Percentiles rank a stretch among this genome's conserved stretches.
These are phyloP conservation scores for Sindora glabra DNA, from an alignment of 306 rosid genomes.

Conservation along the genomic window DNA sequence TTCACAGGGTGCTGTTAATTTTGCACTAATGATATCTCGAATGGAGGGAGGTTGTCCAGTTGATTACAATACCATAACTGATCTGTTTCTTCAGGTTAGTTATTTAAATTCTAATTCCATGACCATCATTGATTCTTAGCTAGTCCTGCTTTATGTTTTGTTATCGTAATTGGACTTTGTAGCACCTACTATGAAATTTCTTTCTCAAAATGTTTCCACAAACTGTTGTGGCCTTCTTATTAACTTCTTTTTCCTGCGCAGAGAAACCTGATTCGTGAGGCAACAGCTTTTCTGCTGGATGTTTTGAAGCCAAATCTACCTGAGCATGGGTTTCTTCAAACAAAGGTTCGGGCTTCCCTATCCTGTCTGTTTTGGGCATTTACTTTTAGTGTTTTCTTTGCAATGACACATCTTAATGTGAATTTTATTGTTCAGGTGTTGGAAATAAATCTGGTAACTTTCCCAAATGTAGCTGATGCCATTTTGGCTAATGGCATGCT, in stretches of 20 bases:
- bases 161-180: neutral
- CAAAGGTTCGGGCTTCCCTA: slow-evolving; percentile 60
- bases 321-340: slow-evolving; percentile 85
- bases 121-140: too few species aligned
- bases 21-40: slow-evolving; percentile 98
- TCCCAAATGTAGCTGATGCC: slow-evolving; percentile 98
- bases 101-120: too few species aligned
- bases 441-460: slow-evolving; percentile 94
- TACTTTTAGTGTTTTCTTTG: too few species aligned
- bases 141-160: too few species aligned
- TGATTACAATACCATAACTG: slow-evolving; percentile 97
- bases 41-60: slow-evolving; percentile 99
- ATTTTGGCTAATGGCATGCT: slow-evolving; percentile 99
- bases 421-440: slow-evolving; percentile 54
- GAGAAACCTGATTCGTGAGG: slow-evolving; percentile 99
- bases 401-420: slow-evolving; percentile 15
- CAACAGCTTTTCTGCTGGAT: slow-evolving; percentile 90
- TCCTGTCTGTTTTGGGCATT: neutral
- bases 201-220: neutral
- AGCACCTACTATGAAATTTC: neutral
- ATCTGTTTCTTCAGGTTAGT: slow-evolving; percentile 94
- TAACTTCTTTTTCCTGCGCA: slow-evolving; percentile 21
- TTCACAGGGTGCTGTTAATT: slow-evolving; percentile 95
- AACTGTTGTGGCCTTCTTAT: slow-evolving; percentile 12
- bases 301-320: slow-evolving; percentile 97